Base-by-base conservation (phyloP, 139 green algal genomes). In the Tetradesmus lagerheimii region DNA sequence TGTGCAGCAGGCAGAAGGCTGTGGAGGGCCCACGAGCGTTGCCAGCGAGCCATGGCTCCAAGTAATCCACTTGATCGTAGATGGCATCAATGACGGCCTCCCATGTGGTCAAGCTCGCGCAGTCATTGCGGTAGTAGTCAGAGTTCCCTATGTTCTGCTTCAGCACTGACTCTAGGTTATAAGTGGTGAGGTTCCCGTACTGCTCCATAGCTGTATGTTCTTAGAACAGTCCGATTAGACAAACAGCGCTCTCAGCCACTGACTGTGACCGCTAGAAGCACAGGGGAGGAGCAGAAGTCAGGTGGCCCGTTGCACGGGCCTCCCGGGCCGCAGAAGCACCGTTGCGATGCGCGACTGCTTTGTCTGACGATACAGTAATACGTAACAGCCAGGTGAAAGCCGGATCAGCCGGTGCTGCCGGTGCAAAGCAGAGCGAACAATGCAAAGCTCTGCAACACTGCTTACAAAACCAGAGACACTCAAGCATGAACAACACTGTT, bases 1-100 rank as follows among this genome's bases (percentile, higher is more conserved):
- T 93, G 89, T 97, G 95, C 80, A 99, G 90, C 23, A 99, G 87
- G 93, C 97, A 98, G 91, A 99, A 99, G 1, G 97, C 97, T 1
- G 97, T 97, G n/a, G 96, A 98, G 0, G 97, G 94, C 1, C 98
- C 98, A 12, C 97, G 94, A 0, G 96, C 97, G 83, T 99, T 99
- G 77, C 98, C 97, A 88, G 94, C 98, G 95, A 99, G 98, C 98
- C 98, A 99, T 1, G 98, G 98, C 94, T 99, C 98, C 3, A 99
- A 95, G 85, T 99, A 91, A 20, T 95, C 89, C 18, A 99, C 97
- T 31, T 91, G 94, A 37, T 96, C 90, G 80, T 94, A 97, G 41
- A 98, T 96, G 66, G 99, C 95, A 80, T 99, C 98, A 0, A 99
- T 94, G 0, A 99, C 89, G 45, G 98, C 96, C 3, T 93, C 75